Conservation (phyloP, 306 rosid genomes). For the Quercus rubra region DNA sequence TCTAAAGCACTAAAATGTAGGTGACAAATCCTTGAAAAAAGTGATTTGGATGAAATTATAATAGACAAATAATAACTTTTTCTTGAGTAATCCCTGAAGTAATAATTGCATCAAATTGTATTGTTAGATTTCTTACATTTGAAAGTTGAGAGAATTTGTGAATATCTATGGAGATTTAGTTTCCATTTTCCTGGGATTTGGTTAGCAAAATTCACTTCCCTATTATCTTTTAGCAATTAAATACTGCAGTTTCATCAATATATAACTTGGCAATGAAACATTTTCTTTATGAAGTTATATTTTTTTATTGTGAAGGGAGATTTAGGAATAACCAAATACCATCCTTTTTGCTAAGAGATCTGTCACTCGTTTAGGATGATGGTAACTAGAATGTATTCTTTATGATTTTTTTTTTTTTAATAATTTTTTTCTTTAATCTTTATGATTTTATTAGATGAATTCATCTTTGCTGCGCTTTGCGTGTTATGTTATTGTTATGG, state of each 20-base stretch:
- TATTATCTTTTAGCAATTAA: neutral
- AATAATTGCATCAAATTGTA: neutral
- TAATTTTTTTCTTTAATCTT: neutral
- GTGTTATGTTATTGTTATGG: slow-evolving; percentile 6
- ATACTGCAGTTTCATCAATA: neutral
- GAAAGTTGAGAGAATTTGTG: neutral
- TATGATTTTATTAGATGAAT: neutral
- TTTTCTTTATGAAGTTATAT: neutral
- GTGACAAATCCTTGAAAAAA: neutral
- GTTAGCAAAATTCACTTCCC: neutral
- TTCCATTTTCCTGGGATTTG: neutral
- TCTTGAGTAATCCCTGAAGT: neutral
- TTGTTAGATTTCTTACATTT: neutral
- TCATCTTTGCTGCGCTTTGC: neutral
- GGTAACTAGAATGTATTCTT: neutral
- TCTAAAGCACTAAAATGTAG: neutral
- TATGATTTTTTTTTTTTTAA: too few relatives aligned
- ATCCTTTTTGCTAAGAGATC: neutral
- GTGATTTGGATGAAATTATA: neutral
- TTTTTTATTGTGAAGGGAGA: neutral
- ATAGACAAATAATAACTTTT: neutral
- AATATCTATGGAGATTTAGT: neutral
- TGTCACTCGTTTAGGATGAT: neutral
- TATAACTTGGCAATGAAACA: neutral
- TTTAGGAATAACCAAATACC: neutral